Percentiles rank a stretch among this genome's conserved stretches.
Evolutionary conservation across 768 basidiomycete genomes (phyloP).

Genomic region (Xerocomus brunneocitrinus): DNA sequence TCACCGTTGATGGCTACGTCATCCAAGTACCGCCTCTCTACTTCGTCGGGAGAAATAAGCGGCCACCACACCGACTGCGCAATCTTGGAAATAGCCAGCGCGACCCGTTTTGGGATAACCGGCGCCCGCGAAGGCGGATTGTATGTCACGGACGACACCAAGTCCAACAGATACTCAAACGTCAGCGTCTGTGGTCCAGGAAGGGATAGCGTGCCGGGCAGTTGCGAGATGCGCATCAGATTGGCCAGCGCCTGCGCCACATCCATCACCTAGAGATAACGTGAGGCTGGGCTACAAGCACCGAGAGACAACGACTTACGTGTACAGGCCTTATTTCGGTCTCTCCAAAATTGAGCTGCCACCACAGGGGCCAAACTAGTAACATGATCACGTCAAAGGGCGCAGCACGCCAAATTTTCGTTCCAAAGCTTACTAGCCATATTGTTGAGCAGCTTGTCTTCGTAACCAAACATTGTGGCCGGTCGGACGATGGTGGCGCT

Average conservation of each 20-base stretch:
- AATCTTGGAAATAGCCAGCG: conserved; percentile 55
- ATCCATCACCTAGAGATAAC: conserved; percentile 67
- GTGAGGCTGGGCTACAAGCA: conserved; percentile 18
- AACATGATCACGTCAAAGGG: conserved; percentile 9
- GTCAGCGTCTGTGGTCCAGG: conserved; percentile 88
- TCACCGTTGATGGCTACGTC: conserved; percentile 71
- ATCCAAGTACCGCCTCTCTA: conserved; percentile 81
- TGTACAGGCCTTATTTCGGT: conserved; percentile 90
- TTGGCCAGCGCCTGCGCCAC: conserved; percentile 90
- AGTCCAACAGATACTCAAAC: conserved; percentile 71
- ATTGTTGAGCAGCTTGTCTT: conserved; percentile 91
- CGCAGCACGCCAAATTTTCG: conserved; percentile 3
- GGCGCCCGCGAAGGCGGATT: conserved; percentile 68
- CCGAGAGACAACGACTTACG: conserved; percentile 44
- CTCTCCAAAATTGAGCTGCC: conserved; percentile 85
- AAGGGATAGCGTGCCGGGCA: conserved; percentile 68
- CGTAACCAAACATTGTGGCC: conserved; percentile 83
- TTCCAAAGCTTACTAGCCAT: conserved; percentile 67
- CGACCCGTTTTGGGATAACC: conserved; percentile 69
- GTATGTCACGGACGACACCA: conserved; percentile 79
- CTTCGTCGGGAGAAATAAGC: conserved; percentile 84
- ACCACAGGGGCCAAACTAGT: conserved; percentile 82
- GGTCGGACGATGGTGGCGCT: conserved; percentile 87
- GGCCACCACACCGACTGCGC: conserved; percentile 88
- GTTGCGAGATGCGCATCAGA: conserved; percentile 57